A percentile compares a stretch with the other conserved stretches of the same genome.
Evolutionary conservation across 495 filamentous ascomycete species (phyloP).

Genomic region (Wilcoxina mikolae): DNA sequence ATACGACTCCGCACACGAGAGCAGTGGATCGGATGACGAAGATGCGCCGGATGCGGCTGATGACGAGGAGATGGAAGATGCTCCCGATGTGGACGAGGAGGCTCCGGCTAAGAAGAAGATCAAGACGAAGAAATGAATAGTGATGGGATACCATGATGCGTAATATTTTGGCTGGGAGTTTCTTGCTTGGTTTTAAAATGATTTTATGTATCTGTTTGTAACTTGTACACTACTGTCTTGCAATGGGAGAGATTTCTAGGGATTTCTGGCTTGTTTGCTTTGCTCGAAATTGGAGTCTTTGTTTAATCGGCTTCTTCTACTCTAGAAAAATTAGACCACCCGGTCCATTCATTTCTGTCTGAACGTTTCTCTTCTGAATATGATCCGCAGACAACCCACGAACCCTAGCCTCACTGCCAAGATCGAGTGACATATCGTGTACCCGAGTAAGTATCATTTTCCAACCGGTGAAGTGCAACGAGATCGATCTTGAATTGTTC

Average conservation of each 20-base stretch:
- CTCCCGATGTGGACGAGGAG: constrained; percentile 9
- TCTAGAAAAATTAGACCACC: too few relatives aligned
- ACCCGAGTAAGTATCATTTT: too few relatives aligned
- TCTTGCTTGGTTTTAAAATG: neutral
- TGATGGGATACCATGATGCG: neutral
- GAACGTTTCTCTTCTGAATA: too few relatives aligned
- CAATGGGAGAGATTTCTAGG: neutral
- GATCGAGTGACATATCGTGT: too few relatives aligned
- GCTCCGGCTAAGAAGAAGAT: constrained; percentile 29
- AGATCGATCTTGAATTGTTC: too few relatives aligned
- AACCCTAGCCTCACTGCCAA: too few relatives aligned
- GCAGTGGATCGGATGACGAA: constrained; percentile 51
- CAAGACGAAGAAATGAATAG: constrained; percentile 26
- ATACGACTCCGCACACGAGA: constrained; percentile 80
- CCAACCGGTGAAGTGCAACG: too few relatives aligned
- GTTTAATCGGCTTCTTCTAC: too few relatives aligned
- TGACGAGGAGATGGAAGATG: constrained; percentile 27
- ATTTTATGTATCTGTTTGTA: neutral
- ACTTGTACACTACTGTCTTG: neutral
- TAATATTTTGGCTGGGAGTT: neutral
- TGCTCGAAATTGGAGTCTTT: too few relatives aligned
- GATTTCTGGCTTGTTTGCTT: too few relatives aligned
- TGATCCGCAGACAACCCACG: too few relatives aligned
- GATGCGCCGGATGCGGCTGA: constrained; percentile 40
- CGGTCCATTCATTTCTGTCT: too few relatives aligned